Evolutionary conservation across 192 early-diverging fungal species (phyloP).

Genomic region (Backusella psychrophila): DNA sequence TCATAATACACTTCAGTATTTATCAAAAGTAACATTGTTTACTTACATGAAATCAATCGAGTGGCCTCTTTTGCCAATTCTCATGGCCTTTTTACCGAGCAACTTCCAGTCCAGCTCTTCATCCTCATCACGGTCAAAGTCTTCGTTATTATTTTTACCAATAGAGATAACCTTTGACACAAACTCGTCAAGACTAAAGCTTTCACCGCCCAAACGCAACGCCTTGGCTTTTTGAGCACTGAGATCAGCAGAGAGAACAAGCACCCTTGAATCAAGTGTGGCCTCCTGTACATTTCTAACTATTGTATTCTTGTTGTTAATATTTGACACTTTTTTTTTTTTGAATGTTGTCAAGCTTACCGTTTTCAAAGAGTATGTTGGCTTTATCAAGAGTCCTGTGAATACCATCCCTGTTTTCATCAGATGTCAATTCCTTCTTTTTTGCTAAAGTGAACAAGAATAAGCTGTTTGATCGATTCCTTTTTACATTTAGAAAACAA

Average conservation of each 20-base stretch:
- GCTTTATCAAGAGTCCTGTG: slow-evolving; percentile 32
- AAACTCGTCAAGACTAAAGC: slow-evolving; percentile 82
- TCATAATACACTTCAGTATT: too few species aligned
- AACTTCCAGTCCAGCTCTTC: slow-evolving; percentile 55
- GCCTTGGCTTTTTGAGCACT: slow-evolving; percentile 74
- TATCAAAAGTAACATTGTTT: too few species aligned
- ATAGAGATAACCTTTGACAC: slow-evolving; percentile 59
- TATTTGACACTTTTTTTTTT: neutral
- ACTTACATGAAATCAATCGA: slow-evolving; percentile 78
- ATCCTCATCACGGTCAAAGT: slow-evolving; percentile 40
- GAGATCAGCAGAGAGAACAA: slow-evolving; percentile 74
- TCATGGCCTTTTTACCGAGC: slow-evolving; percentile 53
- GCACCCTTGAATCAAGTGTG: slow-evolving; percentile 79
- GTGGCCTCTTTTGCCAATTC: slow-evolving; percentile 56
- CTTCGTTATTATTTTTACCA: slow-evolving; percentile 45
- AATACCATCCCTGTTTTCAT: slow-evolving; percentile 14
- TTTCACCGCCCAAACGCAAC: slow-evolving; percentile 43
- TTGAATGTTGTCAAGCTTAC: slow-evolving; percentile 7
- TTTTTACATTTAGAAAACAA: neutral
- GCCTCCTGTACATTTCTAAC: slow-evolving; percentile 86
- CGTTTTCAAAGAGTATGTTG: slow-evolving; percentile 22
- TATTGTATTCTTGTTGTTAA: slow-evolving; percentile 13
- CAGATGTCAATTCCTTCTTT: slow-evolving; percentile 18
- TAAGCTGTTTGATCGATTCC: neutral
- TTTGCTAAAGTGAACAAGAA: neutral